Percentiles rank a stretch among this genome's conserved stretches.
Conservation (phyloP, 202 grass and related monocot genomes). For the Schoenoplectus tabernaemontani region DNA sequence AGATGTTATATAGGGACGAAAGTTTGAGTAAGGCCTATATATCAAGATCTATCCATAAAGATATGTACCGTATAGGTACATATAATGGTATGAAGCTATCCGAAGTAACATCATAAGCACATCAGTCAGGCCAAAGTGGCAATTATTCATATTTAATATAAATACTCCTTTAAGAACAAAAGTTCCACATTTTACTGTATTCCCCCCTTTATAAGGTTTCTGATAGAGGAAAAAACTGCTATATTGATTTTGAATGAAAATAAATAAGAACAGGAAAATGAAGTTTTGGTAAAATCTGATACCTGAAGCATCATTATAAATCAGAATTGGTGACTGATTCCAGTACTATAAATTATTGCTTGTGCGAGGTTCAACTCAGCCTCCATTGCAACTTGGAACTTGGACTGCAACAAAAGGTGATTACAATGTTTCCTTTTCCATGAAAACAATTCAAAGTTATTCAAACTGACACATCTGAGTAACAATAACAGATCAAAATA, state of each 20-base stretch:
- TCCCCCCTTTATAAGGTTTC: no score
- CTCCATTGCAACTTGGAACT: constrained; percentile 50
- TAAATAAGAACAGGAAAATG: background rate
- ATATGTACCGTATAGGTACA: background rate
- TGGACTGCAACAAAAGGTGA: background rate
- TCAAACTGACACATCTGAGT: background rate
- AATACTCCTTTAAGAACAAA: background rate
- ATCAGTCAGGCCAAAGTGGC: background rate
- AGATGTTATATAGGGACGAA: background rate
- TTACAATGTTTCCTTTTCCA: background rate
- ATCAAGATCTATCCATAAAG: background rate
- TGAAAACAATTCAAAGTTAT: background rate
- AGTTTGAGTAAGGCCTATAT: background rate
- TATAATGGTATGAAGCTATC: background rate
- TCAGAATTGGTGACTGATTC: constrained; percentile 81
- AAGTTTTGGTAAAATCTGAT: background rate
- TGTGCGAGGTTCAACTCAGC: constrained; percentile 66
- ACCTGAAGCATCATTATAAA: constrained; percentile 89
- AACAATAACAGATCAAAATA: background rate
- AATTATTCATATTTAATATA: background rate
- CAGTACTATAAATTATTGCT: constrained; percentile 79
- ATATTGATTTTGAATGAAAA: background rate
- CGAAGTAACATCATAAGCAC: background rate
- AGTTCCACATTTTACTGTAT: background rate
- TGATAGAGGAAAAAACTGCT: background rate